phyloP scores from a whole-genome alignment of 768 basidiomycete species.

The Amanita jacksonii region DNA sequence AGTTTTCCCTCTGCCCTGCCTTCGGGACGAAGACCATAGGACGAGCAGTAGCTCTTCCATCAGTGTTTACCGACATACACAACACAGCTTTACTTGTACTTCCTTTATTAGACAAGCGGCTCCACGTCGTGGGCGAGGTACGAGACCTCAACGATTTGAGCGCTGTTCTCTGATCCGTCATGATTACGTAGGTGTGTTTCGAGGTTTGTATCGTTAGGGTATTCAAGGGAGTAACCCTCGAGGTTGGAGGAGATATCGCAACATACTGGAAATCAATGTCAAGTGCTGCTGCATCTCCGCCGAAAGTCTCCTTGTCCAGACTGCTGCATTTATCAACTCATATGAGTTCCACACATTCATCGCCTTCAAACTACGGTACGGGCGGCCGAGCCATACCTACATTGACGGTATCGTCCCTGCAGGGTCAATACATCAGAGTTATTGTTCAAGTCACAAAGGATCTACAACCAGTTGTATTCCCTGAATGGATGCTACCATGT shows the following conservation, averaged over 20 bases:
- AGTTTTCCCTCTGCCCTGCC: slow-evolving; percentile 94
- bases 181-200: slow-evolving; percentile 60
- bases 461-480: slow-evolving; percentile 77
- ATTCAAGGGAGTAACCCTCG: slow-evolving; percentile 86
- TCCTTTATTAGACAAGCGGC: slow-evolving; percentile 85
- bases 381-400: slow-evolving; percentile 30
- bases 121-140: slow-evolving; percentile 93
- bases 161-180: slow-evolving; percentile 1
- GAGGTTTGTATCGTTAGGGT: slow-evolving; percentile 81
- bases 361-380: slow-evolving; percentile 45
- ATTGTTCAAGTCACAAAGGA: slow-evolving; percentile 91
- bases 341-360: slow-evolving; percentile 53
- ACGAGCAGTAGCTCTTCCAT: slow-evolving; percentile 78
- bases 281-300: slow-evolving; percentile 34
- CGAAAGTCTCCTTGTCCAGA: slow-evolving; percentile 27
- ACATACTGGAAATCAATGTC: slow-evolving; percentile 96
- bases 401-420: slow-evolving; percentile 81
- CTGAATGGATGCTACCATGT: slow-evolving; percentile 69
- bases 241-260: slow-evolving; percentile 91
- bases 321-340: slow-evolving; percentile 32
- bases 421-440: slow-evolving; percentile 80
- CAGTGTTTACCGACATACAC: slow-evolving; percentile 50
- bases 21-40: slow-evolving; percentile 97
- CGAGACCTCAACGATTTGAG: slow-evolving; percentile 11
- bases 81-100: slow-evolving; percentile 47